phyloP scores from a whole-genome alignment of 352 stramenopile species.

The Phytopythium oedochilum region DNA sequence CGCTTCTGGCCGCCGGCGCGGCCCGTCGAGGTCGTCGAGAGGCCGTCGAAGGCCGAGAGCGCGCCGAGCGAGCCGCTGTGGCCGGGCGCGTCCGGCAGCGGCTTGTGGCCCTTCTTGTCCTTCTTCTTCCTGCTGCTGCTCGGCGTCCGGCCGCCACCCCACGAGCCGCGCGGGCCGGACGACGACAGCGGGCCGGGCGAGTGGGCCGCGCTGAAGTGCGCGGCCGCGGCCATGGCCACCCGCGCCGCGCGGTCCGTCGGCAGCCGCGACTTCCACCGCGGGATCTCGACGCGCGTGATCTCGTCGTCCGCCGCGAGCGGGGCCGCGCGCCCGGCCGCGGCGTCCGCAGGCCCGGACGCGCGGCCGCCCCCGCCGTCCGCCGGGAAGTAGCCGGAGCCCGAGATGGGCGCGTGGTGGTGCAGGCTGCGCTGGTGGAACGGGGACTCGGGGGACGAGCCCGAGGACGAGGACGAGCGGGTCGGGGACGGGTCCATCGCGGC shows the following conservation, averaged over 20 bases:
- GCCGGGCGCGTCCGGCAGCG: neutral
- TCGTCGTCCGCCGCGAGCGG: conserved; percentile 35
- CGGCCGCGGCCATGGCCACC: neutral
- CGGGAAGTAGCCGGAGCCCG: conserved; percentile 22
- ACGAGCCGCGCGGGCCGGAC: conserved; percentile 8
- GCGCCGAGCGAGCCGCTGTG: conserved; percentile 35
- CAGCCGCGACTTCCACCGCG: conserved; percentile 49
- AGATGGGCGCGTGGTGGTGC: conserved; percentile 9
- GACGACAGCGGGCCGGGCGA: conserved; percentile 24
- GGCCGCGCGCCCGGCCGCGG: conserved; percentile 1
- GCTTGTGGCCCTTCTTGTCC: conserved; percentile 13
- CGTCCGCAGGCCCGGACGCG: conserved; percentile 8
- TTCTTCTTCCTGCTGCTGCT: conserved; percentile 7
- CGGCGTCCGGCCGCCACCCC: neutral
- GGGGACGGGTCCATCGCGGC: conserved; percentile 21
- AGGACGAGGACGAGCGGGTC: conserved; percentile 21
- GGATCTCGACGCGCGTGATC: conserved; percentile 72
- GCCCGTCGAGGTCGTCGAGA: conserved; percentile 2
- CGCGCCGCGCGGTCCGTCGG: conserved; percentile 46
- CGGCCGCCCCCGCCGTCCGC: conserved; percentile 13
- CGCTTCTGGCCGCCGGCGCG: conserved; percentile 40
- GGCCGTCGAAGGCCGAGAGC: conserved; percentile 13
- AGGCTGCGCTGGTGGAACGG: conserved; percentile 9
- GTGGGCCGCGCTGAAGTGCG: conserved; percentile 13
- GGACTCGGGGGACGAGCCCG: conserved; percentile 10